Base-by-base conservation (phyloP, 768 basidiomycete genomes). In the Suillus subaureus region DNA sequence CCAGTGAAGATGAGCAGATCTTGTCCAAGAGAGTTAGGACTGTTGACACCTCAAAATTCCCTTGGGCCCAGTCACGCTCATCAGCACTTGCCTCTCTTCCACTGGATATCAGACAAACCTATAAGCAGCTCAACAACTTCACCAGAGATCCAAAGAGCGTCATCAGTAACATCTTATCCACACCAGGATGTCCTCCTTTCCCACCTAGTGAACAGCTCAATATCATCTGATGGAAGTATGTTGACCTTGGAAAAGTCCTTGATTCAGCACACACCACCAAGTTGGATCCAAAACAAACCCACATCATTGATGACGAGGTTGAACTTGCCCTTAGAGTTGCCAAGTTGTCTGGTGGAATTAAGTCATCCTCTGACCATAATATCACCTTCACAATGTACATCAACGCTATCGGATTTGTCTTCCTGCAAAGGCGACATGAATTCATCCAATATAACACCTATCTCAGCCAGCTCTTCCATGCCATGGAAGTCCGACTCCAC, bases 171-270 rank as follows among this genome's bases (percentile, higher is more conserved):
- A 61, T 70, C 15, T 6, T 69, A 0, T 55, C 67, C 0, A 40
- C 49, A 0, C 61, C 62, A 0, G 64, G 62, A 21, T 67, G 62
- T 9, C 70, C 64, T 0, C 57, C 57, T 0, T 70, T 70, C 15
- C 70, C 63, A 0, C 40, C 61, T 0, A 45, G 58, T 2, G 68
- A 71, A 16, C 70, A 67, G 68, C 28, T 56, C 1, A 68, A 69
- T 12, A 28, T 71, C 6, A 18, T 69, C 13, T 64, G 49, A 1
- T 65, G 65, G 4, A 33, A 47, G 0, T 40, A 40, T 0, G 35
- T 68, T 1, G 61, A 71, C 28, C 66, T 71, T 0, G 8, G 31
- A 0, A 71, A 71, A 3, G 69, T 70, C 15, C 69, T 71, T 2
- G 45, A 66, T 0, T 60, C 56, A 0, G 65, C 61, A 0, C 68